These are phyloP conservation scores for Cladosporium sp. DNA, from an alignment of 2,329 filamentous ascomycete species.

Conservation along the genomic window DNA sequence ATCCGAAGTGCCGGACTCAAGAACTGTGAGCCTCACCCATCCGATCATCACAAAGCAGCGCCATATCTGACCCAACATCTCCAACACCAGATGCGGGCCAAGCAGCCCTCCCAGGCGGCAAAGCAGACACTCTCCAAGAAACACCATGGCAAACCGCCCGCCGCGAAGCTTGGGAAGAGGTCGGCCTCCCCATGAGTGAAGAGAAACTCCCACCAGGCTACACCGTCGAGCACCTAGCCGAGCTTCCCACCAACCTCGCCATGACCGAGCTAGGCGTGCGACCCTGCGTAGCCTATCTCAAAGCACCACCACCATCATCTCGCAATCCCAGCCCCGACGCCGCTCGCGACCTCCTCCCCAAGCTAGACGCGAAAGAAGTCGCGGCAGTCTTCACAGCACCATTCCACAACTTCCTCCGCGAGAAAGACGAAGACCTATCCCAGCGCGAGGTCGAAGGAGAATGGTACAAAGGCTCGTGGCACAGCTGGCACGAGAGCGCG, in stretches of 20 bases:
- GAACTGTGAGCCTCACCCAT: conserved; percentile 43
- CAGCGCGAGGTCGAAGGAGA: conserved; percentile 44
- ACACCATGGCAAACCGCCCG: conserved; percentile 74
- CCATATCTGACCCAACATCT: background rate
- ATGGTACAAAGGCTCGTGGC: conserved; percentile 87
- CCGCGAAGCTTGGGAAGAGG: conserved; percentile 88
- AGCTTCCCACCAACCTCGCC: conserved; percentile 60
- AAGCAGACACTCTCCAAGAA: conserved; percentile 53
- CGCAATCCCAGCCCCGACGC: conserved; percentile 58
- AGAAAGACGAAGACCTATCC: conserved; percentile 50
- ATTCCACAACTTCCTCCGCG: conserved; percentile 74
- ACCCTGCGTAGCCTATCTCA: conserved; percentile 58
- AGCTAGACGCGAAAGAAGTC: conserved; percentile 83
- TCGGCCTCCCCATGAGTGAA: conserved; percentile 75
- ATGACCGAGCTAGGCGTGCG: conserved; percentile 48
- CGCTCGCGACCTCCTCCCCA: conserved; percentile 51
- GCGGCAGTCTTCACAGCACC: conserved; percentile 90
- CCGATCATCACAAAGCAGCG: background rate
- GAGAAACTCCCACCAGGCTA: conserved; percentile 69
- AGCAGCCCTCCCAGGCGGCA: conserved; percentile 49
- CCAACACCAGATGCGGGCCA: conserved; percentile 50
- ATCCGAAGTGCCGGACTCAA: conserved; percentile 57
- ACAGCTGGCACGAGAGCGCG: conserved; percentile 68
- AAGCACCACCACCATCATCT: conserved; percentile 38
- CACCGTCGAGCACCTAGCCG: conserved; percentile 80